Evolutionary conservation across 345 rosid genomes (phyloP).

Genomic region (Heritiera littoralis): DNA sequence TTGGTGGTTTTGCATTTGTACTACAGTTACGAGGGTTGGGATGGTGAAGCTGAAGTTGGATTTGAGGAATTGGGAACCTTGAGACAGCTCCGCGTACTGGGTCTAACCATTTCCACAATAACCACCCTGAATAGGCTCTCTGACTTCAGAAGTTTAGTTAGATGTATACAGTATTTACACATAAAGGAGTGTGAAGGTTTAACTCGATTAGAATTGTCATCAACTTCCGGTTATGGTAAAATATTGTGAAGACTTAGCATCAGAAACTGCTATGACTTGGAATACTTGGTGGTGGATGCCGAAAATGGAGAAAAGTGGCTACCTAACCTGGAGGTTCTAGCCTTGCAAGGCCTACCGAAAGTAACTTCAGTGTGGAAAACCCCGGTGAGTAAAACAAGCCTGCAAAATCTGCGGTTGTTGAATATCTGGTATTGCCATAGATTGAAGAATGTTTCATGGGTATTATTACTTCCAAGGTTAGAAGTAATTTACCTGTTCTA

Average conservation of each 20-base stretch:
- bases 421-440: slow-evolving; percentile 50
- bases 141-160: slow-evolving; percentile 27
- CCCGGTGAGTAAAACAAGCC: slow-evolving; percentile 31
- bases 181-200: slow-evolving; percentile 45
- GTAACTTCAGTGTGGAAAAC: slow-evolving; percentile 42
- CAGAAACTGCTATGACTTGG: slow-evolving; percentile 43
- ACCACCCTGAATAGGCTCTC: slow-evolving; percentile 33
- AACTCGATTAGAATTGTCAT: slow-evolving; percentile 28
- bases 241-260: slow-evolving; percentile 52
- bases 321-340: slow-evolving; percentile 48
- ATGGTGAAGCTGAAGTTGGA: slow-evolving; percentile 37
- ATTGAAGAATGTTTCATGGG: slow-evolving; percentile 51
- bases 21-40: slow-evolving; percentile 51
- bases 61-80: slow-evolving; percentile 43
- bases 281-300: slow-evolving; percentile 37
- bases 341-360: slow-evolving; percentile 46
- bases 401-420: slow-evolving; percentile 42
- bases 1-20: slow-evolving; percentile 49
- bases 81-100: slow-evolving; percentile 39
- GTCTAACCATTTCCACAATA: slow-evolving; percentile 39
- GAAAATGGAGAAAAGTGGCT: slow-evolving; percentile 39
- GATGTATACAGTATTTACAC: slow-evolving; percentile 41
- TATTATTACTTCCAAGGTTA: slow-evolving; percentile 42
- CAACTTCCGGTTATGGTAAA: slow-evolving; percentile 36
- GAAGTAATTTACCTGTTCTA: slow-evolving; percentile 42